These are phyloP conservation scores for Fusarium sp. DNA, from an alignment of 2,329 filamentous ascomycete species.

Conservation along the genomic window DNA sequence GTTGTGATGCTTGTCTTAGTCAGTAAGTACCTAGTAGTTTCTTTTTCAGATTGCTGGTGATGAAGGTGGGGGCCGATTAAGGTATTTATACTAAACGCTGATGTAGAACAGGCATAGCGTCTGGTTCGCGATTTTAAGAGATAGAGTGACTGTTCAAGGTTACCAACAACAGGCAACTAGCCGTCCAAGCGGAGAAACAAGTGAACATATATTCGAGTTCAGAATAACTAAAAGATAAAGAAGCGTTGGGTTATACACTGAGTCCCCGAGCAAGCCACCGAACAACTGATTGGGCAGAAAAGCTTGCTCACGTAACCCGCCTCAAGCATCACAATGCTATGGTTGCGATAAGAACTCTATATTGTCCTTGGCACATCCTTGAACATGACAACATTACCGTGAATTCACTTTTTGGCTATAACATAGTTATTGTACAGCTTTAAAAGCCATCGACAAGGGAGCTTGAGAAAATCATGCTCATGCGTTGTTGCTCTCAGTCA, in stretches of 20 bases:
- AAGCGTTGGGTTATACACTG: fast-evolving
- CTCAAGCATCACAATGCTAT: too few relatives aligned
- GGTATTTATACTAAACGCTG: not conserved
- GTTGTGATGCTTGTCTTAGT: not conserved
- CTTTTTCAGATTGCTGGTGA: not conserved
- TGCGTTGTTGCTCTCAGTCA: too few relatives aligned
- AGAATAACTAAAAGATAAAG: fast-evolving
- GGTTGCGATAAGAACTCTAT: not conserved
- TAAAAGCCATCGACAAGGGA: fast-evolving
- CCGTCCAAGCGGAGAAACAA: not conserved
- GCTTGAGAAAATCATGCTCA: fast-evolving
- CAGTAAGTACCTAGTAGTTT: not conserved
- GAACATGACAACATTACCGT: not conserved
- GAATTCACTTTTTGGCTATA: not conserved
- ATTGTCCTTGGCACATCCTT: fast-evolving
- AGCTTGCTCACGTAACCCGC: not conserved
- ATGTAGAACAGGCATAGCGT: not conserved
- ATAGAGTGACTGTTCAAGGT: not conserved
- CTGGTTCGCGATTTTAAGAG: not conserved
- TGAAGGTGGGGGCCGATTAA: not conserved
- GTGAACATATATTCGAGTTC: not conserved
- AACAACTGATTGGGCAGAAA: fast-evolving
- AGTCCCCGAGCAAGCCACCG: not conserved
- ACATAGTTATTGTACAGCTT: not conserved
- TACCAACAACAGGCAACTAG: not conserved